Conservation (phyloP, 805 yeast species). For the Candida palmyrensis region DNA sequence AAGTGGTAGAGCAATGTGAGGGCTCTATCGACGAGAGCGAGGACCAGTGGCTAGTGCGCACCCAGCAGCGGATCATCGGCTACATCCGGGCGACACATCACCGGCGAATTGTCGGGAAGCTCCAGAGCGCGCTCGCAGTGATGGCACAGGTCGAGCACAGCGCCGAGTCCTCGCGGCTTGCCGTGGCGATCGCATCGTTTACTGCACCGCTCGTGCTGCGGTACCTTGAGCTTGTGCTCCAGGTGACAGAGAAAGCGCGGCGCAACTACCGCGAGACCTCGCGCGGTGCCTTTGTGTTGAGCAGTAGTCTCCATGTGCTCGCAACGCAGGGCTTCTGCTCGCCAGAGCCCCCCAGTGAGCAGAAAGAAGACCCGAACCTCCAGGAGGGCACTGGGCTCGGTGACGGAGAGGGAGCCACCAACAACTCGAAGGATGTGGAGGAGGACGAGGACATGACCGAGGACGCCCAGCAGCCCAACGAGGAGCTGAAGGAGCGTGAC, state of each 20-base stretch:
- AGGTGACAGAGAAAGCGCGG: constrained; percentile 41
- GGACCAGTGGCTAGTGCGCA: constrained; percentile 61
- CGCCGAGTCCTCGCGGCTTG: constrained; percentile 27
- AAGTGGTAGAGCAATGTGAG: constrained; percentile 36
- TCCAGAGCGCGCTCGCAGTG: constrained; percentile 28
- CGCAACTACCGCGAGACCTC: constrained; percentile 49
- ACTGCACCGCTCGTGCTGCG: constrained; percentile 60
- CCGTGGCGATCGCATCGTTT: constrained; percentile 48
- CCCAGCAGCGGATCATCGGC: constrained; percentile 42
- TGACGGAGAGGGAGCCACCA: constrained; percentile 84
- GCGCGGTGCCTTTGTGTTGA: constrained; percentile 57
- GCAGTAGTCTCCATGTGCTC: constrained; percentile 51
- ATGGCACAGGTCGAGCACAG: constrained; percentile 35
- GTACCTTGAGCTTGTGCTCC: constrained; percentile 46
- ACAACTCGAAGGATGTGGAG: constrained; percentile 78
- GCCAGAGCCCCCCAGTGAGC: constrained; percentile 72
- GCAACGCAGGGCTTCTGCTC: constrained; percentile 87
- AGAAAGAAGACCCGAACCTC: constrained; percentile 53
- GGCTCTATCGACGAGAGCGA: constrained; percentile 28
- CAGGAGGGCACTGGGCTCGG: constrained; percentile 92
- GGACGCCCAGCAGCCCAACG: constrained; percentile 67
- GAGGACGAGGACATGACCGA: constrained; percentile 89
- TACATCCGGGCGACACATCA: constrained; percentile 41
- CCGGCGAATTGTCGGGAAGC: constrained; percentile 26
- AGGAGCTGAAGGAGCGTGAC: constrained; percentile 57